Conservation (phyloP, 169 alveolate species). For the Plasmodium berghei region DNA sequence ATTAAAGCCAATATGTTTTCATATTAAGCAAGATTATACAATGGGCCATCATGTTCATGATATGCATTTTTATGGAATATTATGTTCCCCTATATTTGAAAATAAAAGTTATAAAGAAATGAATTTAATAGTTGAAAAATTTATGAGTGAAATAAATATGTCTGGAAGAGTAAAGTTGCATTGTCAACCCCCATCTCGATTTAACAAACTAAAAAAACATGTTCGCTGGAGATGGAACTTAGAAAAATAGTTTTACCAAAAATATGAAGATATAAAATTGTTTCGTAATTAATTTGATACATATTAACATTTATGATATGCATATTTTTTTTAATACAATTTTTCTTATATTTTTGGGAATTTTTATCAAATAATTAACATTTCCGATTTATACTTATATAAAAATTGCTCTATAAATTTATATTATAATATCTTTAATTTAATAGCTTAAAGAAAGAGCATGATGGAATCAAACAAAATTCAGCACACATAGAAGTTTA, state of each 20-base stretch:
- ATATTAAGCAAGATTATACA: slow-evolving; percentile 87
- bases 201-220: slow-evolving; percentile 81
- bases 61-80: slow-evolving; percentile 88
- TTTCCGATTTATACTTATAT: no score
- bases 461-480: no score
- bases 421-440: no score
- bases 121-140: slow-evolving; percentile 86
- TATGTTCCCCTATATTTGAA: slow-evolving; percentile 92
- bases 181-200: slow-evolving; percentile 88
- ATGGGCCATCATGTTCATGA: slow-evolving; percentile 89
- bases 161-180: slow-evolving; percentile 83
- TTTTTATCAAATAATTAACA: no score
- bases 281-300: no score
- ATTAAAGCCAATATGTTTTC: slow-evolving; percentile 89
- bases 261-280: background rate
- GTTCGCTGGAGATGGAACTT: slow-evolving; percentile 88
- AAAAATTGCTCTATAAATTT: no score
- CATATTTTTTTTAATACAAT: no score
- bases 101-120: slow-evolving; percentile 89
- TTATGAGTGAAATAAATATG: slow-evolving; percentile 80
- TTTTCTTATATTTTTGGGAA: no score
- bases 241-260: slow-evolving; percentile 73
- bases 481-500: no score
- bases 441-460: no score
- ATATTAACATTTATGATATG: no score